Conservation (phyloP, 2,329 filamentous ascomycete species). For the Ilyonectria robusta region DNA sequence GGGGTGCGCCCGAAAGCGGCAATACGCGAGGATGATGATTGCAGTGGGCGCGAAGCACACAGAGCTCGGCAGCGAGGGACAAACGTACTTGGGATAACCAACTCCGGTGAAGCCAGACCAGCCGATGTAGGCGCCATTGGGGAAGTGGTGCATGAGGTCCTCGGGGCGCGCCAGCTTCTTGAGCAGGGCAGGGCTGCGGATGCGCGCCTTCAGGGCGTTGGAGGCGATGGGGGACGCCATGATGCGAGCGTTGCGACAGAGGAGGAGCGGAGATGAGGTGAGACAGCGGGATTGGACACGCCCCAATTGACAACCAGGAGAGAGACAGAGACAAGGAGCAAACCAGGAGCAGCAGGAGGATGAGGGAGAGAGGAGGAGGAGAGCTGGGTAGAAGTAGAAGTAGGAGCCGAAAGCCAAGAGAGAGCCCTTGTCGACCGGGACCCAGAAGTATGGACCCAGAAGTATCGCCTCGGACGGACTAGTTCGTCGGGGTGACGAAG, state of each 20-base stretch:
- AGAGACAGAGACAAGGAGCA: constrained; percentile 30
- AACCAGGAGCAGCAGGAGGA: constrained; percentile 26
- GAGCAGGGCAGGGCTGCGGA: constrained; percentile 82
- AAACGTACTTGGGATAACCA: constrained; percentile 81
- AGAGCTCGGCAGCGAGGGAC: neutral
- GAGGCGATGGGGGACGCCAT: constrained; percentile 73
- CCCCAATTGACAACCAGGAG: constrained; percentile 22
- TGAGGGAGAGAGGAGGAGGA: constrained; percentile 22
- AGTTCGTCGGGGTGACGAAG: constrained; percentile 43
- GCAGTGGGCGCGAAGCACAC: neutral
- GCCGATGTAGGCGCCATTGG: constrained; percentile 87
- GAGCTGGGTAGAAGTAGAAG: constrained; percentile 33
- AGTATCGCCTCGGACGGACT: constrained; percentile 25
- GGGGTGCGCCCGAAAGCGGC: constrained; percentile 16
- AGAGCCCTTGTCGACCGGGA: constrained; percentile 19
- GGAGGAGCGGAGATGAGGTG: constrained; percentile 28
- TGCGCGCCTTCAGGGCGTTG: constrained; percentile 81
- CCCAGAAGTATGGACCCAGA: constrained; percentile 20
- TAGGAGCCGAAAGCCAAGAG: constrained; percentile 24
- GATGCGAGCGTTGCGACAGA: constrained; percentile 25
- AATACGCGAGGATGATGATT: constrained; percentile 2
- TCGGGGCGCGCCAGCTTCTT: constrained; percentile 85
- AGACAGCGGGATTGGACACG: neutral
- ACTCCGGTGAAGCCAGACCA: constrained; percentile 95
- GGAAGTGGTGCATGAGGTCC: constrained; percentile 85